Conservation (phyloP, 202 grass and related monocot species). For the Panicum hallii region DNA sequence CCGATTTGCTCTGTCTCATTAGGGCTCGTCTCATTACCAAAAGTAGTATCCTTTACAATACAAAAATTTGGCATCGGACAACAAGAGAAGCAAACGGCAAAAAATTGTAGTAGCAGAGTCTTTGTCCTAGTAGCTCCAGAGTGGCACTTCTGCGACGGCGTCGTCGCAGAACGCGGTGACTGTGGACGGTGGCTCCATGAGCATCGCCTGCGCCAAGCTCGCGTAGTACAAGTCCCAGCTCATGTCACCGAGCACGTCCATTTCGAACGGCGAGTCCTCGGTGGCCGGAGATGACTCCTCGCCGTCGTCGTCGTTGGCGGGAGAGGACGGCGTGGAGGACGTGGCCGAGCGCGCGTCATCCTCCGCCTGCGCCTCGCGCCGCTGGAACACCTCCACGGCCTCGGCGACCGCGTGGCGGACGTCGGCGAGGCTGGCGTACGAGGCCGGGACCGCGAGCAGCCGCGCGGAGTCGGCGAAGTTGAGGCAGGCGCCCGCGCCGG, state of each 20-base stretch:
- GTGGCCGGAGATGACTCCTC: slow-evolving; percentile 1
- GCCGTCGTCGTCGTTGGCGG: slow-evolving; percentile 9
- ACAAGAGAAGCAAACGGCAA: not conserved
- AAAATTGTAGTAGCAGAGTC: not conserved
- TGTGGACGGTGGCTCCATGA: slow-evolving; percentile 55
- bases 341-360: slow-evolving; percentile 21
- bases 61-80: slow-evolving; percentile 3
- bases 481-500: slow-evolving; percentile 49
- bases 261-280: slow-evolving; percentile 35
- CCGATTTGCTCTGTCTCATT: not conserved
- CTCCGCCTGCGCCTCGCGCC: not conserved
- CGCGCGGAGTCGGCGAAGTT: slow-evolving; percentile 80
- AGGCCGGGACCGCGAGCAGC: slow-evolving; percentile 48
- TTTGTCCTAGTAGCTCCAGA: slow-evolving; percentile 58
- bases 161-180: slow-evolving; percentile 26
- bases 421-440: slow-evolving; percentile 56
- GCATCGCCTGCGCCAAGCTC: slow-evolving; percentile 70
- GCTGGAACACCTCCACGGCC: slow-evolving; percentile 56
- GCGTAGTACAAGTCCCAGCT: slow-evolving; percentile 70
- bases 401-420: slow-evolving; percentile 58
- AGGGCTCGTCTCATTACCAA: not conserved
- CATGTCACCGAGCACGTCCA: slow-evolving; percentile 60
- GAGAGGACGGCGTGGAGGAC: not conserved
- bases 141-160: slow-evolving; percentile 36
- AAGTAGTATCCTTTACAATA: not conserved